A percentile compares a stretch with the other conserved stretches of the same genome.
Conservation (phyloP, 2,329 filamentous ascomycete genomes). For the Trichoderma hamatum region DNA sequence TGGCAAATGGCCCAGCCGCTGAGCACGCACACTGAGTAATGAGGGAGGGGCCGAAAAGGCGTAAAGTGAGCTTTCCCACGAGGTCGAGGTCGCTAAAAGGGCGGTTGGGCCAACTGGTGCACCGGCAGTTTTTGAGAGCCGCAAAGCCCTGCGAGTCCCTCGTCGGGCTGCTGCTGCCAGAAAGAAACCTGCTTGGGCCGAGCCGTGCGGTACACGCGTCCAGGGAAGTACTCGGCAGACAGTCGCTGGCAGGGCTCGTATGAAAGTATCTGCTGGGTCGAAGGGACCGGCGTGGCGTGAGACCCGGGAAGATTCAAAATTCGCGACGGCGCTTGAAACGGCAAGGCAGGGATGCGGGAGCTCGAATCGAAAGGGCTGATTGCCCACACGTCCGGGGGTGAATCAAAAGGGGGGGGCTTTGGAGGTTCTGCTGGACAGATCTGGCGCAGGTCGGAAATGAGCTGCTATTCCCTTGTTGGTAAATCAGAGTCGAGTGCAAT, state of each 20-base stretch:
- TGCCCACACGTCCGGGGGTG: slow-evolving; percentile 23
- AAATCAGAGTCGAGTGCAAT: slow-evolving; percentile 26
- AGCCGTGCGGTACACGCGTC: not conserved
- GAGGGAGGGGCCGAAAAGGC: not conserved
- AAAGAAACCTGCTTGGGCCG: not conserved
- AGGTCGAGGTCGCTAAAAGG: slow-evolving; percentile 10
- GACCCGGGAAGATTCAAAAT: slow-evolving; percentile 16
- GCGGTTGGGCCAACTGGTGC: slow-evolving; percentile 22
- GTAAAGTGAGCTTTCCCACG: not conserved
- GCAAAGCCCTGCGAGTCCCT: not conserved
- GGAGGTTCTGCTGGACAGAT: slow-evolving; percentile 25
- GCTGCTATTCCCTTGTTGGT: slow-evolving; percentile 27
- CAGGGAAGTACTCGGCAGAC: not conserved
- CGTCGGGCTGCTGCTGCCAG: not conserved
- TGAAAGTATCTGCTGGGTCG: not conserved
- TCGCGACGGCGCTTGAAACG: slow-evolving; percentile 29
- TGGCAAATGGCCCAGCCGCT: not conserved
- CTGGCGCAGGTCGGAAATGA: slow-evolving; percentile 28
- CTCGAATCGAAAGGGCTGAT: slow-evolving; percentile 25
- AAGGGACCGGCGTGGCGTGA: slow-evolving; percentile 15
- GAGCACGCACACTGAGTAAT: not conserved
- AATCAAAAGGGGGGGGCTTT: slow-evolving; percentile 28
- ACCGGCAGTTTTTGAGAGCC: slow-evolving; percentile 16
- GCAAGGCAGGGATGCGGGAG: slow-evolving; percentile 27
- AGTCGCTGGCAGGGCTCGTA: not conserved